Base-by-base conservation (phyloP, 139 green algal genomes). In the Chlorella sorokiniana region DNA sequence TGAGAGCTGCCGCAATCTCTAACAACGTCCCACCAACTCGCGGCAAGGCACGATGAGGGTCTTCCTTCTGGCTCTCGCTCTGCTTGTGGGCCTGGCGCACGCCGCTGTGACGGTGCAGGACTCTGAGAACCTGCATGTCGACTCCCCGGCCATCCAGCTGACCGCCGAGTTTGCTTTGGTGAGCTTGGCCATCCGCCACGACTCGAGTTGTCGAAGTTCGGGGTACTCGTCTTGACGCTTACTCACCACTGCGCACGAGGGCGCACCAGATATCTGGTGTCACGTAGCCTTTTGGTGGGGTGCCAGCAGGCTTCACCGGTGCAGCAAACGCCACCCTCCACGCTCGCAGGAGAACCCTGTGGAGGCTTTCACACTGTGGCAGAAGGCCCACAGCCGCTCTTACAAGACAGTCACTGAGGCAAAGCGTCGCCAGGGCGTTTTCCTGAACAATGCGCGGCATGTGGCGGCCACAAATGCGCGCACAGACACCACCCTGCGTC, bases 381-480 rank as follows among this genome's bases (percentile, higher is more conserved):
- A 83, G 52, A 25, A 59, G 14, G 8, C 38, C 1, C 71, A 85
- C 41, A 48, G 37, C 56, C 81, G 81, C 38, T 48, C 52, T 11
- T 89, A 89, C 72, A 78, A 59, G 38, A 41, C n/a, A 54, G 14
- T 38, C 7, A 64, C 72, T 31, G 84, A 88, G 65, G 65, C 44
- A 1, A 4, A 20, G 1, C 31, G 63, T 29, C 76, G 83, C 27
- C 44, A 59, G 52, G 42, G 31, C 25, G 40, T 89, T 7, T 89
- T 89, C 54, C 27, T 54, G 10, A 33, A 40, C 14, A 91, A 91
- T 56, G 81, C 81, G 0, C 33, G 33, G 38, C 35, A 81, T 54
- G 86, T 90, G 40, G 76, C 74, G 8, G 38, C 71, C 37, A 31
- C 84, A 40, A 90, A 91, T 38, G 75, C 83, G 31, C 67, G 86